Evolutionary conservation across 768 basidiomycete species (phyloP), one percentile per base, ranked within the genome.

Genomic region (Pleurotus tuber-regium): DNA sequence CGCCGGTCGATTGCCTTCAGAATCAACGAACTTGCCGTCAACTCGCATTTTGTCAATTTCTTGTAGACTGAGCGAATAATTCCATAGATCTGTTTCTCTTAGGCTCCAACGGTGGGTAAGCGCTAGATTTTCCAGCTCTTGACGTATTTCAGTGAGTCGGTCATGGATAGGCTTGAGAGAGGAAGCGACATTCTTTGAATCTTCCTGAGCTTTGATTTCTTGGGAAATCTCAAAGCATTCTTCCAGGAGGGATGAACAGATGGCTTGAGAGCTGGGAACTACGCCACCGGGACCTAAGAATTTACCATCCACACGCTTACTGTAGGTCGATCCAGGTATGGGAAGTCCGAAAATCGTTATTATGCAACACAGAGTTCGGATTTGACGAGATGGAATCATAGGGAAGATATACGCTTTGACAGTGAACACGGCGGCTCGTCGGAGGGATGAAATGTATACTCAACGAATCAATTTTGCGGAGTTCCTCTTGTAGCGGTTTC

Each of bases 21-120:
- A 78, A 62, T 98, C 95, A 4, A 96, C 86, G 63, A 98, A 99
- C 70, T 97, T 96, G 51, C 97, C 97, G 56, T 98, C 93, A 4
- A 98, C 83, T 19, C 97, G 75, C 93, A 98, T 93, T 69, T 89
- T 87, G 69, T 99, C 97, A 33, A 99, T 95, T 67, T 98, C 95
- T 62, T 94, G 87, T 55, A 99, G 71, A 65, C 91, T 91, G 48
- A 93, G 75, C 18, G 92, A 91, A 68, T 96, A 98, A 68, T 92
- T 98, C 78, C 83, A 93, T 18, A 96, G 72, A 60, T 96, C 93
- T 1, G 91, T 92, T 75, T 99, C 97, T 36, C 95, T 78, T 50
- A 99, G 72, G 54, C 87, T 98, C 97, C 97, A 99, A 29, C 97
- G 86, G 66, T 96, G 97, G 1, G 97, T 98, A 58, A 98, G 74